Evolutionary conservation across 164 flowering plant species (phyloP).

Genomic region (Amborella trichopoda): DNA sequence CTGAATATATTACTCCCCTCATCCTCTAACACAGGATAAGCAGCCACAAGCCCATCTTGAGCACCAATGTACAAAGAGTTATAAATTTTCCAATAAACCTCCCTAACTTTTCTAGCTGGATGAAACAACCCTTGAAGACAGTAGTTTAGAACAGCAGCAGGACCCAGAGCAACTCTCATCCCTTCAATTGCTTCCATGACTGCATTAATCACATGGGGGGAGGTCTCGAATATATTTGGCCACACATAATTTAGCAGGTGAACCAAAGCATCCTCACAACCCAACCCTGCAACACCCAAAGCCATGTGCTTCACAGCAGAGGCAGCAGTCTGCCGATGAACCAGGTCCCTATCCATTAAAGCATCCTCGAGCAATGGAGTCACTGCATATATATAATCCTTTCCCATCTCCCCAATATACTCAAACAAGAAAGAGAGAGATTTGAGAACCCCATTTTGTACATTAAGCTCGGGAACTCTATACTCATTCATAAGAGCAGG

Average conservation of each 20-base stretch:
- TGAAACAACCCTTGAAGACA: slow-evolving; percentile 91
- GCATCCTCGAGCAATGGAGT: slow-evolving; percentile 99
- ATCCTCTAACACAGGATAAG: slow-evolving; percentile 77
- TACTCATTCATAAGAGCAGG: slow-evolving; percentile 98
- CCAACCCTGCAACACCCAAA: slow-evolving; percentile 87
- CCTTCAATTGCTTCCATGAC: slow-evolving; percentile 99
- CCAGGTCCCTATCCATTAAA: slow-evolving; percentile 92
- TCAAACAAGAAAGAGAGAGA: slow-evolving; percentile 90
- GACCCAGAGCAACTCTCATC: slow-evolving; percentile 94
- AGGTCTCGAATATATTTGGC: slow-evolving; percentile 98
- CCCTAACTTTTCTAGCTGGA: slow-evolving; percentile 94
- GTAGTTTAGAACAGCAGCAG: slow-evolving; percentile 82
- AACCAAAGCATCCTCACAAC: slow-evolving; percentile 88
- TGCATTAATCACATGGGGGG: slow-evolving; percentile 95
- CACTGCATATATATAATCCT: slow-evolving; percentile 94
- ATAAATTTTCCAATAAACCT: slow-evolving; percentile 96
- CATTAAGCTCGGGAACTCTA: slow-evolving; percentile 96
- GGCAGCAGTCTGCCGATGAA: slow-evolving; percentile 96
- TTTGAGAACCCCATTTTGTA: slow-evolving; percentile 93
- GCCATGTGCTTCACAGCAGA: slow-evolving; percentile 99
- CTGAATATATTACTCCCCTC: slow-evolving; percentile 59
- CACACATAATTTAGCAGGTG: slow-evolving; percentile 84
- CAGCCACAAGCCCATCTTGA: slow-evolving; percentile 89
- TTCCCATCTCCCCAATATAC: slow-evolving; percentile 99
- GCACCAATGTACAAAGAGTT: slow-evolving; percentile 89